Evolutionary conservation across 768 basidiomycete genomes (phyloP).

Genomic region (Phylloporus sp.): DNA sequence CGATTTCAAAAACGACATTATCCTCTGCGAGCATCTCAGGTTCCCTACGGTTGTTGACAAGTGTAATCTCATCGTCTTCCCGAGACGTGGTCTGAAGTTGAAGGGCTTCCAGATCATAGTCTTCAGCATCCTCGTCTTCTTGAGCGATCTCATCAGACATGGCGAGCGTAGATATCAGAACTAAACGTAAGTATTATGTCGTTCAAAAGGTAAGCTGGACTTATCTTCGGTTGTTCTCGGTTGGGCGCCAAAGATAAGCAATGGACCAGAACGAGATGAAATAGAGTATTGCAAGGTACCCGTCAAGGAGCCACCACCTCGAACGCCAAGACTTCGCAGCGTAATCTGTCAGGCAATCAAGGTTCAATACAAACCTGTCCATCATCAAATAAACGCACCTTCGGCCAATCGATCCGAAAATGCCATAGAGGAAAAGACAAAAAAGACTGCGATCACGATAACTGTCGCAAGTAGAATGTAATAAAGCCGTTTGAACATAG

Average conservation of each 20-base stretch:
- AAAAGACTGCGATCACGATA: constrained; percentile 80
- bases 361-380: background rate
- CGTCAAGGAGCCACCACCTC: constrained; percentile 96
- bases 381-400: constrained; percentile 44
- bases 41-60: constrained; percentile 58
- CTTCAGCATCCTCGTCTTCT: constrained; percentile 90
- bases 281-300: constrained; percentile 89
- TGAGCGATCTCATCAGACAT: constrained; percentile 98
- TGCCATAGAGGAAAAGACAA: constrained; percentile 86
- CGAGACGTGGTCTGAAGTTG: constrained; percentile 48
- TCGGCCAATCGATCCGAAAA: constrained; percentile 90
- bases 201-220: constrained; percentile 28
- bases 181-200: constrained; percentile 15
- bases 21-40: constrained; percentile 54
- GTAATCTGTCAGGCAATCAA: constrained; percentile 57
- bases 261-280: constrained; percentile 75
- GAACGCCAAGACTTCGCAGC: constrained; percentile 85
- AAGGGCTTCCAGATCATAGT: constrained; percentile 82
- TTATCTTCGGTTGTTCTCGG: constrained; percentile 83
- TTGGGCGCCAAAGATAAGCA: constrained; percentile 91
- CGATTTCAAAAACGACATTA: constrained; percentile 85
- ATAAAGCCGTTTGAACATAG: constrained; percentile 86
- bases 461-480: constrained; percentile 82
- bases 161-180: constrained; percentile 61
- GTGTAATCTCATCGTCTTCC: constrained; percentile 65